Conservation (phyloP, 129 eudicot species). For the Gnaphalium uliginosum region DNA sequence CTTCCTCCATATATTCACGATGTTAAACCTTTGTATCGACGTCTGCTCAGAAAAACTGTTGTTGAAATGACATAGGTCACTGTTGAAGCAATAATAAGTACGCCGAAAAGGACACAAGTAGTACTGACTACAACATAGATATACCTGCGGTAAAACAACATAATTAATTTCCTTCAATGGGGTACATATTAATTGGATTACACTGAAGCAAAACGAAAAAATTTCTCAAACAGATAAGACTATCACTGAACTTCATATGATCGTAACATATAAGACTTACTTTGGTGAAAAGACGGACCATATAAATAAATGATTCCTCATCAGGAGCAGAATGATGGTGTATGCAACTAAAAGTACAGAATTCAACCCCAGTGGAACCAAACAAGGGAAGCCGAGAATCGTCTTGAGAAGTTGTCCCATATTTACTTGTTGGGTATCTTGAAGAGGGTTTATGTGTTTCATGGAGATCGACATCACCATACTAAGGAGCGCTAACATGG, state of each 20-base stretch:
- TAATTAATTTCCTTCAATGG: not conserved
- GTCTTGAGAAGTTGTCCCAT: slow-evolving; percentile 56
- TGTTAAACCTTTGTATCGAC: slow-evolving; percentile 16
- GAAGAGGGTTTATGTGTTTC: slow-evolving; percentile 35
- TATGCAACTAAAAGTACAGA: slow-evolving; percentile 76
- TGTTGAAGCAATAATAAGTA: slow-evolving; percentile 57
- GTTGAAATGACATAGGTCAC: slow-evolving; percentile 41
- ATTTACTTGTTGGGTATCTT: slow-evolving; percentile 32
- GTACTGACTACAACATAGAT: slow-evolving; percentile 79
- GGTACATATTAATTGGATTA: not conserved
- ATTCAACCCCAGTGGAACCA: slow-evolving; percentile 79
- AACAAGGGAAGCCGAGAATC: slow-evolving; percentile 67
- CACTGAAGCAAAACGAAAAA: slow-evolving; percentile 2
- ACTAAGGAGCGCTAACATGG: slow-evolving; percentile 72
- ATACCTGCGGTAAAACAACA: slow-evolving; percentile 54
- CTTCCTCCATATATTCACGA: slow-evolving; percentile 4
- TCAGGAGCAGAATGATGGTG: slow-evolving; percentile 71
- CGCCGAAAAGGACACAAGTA: slow-evolving; percentile 66
- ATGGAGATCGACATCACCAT: slow-evolving; percentile 55
- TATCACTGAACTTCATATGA: not conserved
- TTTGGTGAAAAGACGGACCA: slow-evolving; percentile 99
- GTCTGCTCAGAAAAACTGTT: slow-evolving; percentile 32
- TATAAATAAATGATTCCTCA: slow-evolving; percentile 89
- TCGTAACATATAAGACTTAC: slow-evolving; percentile 47
- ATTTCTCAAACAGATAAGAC: not conserved